phyloP scores from a whole-genome alignment of 441 rosid genomes.

The Populus tomentosa region DNA sequence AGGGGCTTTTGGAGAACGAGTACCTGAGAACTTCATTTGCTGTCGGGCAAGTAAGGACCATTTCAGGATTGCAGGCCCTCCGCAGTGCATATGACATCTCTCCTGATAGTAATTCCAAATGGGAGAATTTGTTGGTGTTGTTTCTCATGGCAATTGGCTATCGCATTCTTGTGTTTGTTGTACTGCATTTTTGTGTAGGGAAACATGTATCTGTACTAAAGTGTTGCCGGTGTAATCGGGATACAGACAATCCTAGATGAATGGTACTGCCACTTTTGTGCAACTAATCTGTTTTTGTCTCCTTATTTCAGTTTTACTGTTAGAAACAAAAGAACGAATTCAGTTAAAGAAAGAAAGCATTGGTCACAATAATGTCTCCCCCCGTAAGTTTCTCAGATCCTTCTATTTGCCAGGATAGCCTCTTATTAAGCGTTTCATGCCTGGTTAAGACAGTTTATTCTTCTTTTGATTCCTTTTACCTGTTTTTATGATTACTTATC shows the following conservation, averaged over 20 bases:
- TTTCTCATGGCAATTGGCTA: slow-evolving; percentile 85
- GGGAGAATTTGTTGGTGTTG: slow-evolving; percentile 79
- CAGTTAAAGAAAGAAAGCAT: background rate
- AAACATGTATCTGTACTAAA: slow-evolving; percentile 39
- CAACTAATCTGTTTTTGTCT: slow-evolving; percentile 1
- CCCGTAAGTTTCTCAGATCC: background rate
- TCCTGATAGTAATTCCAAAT: slow-evolving; percentile 60
- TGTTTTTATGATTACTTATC: too few species aligned
- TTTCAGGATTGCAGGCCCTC: slow-evolving; percentile 81
- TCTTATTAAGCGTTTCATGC: background rate
- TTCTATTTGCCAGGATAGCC: background rate
- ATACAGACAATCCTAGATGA: slow-evolving; percentile 50
- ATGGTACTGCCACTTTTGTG: slow-evolving; percentile 8
- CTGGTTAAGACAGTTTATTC: background rate
- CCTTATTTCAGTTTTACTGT: slow-evolving; percentile 4
- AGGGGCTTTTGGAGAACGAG: slow-evolving; percentile 97
- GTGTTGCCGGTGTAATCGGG: slow-evolving; percentile 38
- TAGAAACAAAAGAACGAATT: too few species aligned
- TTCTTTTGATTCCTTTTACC: background rate
- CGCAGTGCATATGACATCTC: slow-evolving; percentile 75
- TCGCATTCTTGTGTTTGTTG: slow-evolving; percentile 54
- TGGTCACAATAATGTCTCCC: background rate
- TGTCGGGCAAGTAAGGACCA: slow-evolving; percentile 89
- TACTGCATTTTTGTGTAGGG: slow-evolving; percentile 60
- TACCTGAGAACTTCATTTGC: slow-evolving; percentile 79